These are phyloP conservation scores for Chrysophaeum taylorii DNA, from an alignment of 352 stramenopile genomes.

Conservation along the genomic window DNA sequence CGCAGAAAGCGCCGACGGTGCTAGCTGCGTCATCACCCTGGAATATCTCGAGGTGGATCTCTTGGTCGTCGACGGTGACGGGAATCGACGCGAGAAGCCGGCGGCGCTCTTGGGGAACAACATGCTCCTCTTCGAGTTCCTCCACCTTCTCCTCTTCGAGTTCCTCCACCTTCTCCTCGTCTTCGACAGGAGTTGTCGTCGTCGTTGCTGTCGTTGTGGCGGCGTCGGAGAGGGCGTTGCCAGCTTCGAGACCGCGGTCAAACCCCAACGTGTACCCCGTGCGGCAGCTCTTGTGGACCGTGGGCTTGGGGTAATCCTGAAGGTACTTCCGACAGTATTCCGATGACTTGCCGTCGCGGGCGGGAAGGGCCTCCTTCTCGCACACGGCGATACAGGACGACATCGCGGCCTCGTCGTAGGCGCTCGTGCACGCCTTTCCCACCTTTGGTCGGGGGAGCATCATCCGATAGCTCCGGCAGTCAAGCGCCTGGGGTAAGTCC, in stretches of 20 bases:
- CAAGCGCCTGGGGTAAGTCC: not conserved
- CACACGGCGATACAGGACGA: not conserved
- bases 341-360: not conserved
- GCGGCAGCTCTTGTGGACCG: not conserved
- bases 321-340: slow-evolving; percentile 1
- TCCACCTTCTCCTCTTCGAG: too few relatives aligned
- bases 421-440: slow-evolving; percentile 1
- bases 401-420: not conserved
- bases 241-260: not conserved
- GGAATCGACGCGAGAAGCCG: not conserved
- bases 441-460: slow-evolving; percentile 7
- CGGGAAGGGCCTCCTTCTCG: not conserved
- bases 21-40: not conserved
- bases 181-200: too few relatives aligned
- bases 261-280: not conserved
- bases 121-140: too few relatives aligned
- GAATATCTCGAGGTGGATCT: slow-evolving; percentile 8
- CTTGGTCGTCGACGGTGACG: not conserved
- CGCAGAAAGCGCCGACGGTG: not conserved
- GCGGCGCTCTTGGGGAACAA: too few relatives aligned
- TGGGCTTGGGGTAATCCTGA: not conserved
- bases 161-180: too few relatives aligned
- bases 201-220: not conserved
- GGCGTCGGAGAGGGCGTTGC: not conserved
- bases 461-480: not conserved